Evolutionary conservation across 2,329 filamentous ascomycete species (phyloP).

Genomic region (Diaporthe sp.): DNA sequence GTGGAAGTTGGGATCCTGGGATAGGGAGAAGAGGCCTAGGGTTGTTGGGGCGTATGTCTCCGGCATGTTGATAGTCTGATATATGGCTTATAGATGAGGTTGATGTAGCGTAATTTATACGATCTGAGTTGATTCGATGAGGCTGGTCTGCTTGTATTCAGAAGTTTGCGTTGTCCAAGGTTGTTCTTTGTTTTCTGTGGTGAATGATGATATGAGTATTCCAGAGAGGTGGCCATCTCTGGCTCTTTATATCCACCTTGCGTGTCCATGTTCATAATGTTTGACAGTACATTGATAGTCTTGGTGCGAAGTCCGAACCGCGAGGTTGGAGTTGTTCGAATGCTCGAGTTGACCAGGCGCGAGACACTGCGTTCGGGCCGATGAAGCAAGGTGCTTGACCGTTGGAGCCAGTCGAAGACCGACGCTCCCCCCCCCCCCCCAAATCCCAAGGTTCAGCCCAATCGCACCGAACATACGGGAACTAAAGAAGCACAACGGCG

Average conservation of each 20-base stretch:
- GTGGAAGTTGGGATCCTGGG: neutral
- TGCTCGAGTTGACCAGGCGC: neutral
- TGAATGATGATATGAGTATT: neutral
- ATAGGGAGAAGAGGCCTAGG: neutral
- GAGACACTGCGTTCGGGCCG: neutral
- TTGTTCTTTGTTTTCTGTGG: neutral
- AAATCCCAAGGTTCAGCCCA: neutral
- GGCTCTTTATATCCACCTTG: neutral
- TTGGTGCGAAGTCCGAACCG: neutral
- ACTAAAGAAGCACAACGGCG: neutral
- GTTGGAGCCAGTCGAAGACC: neutral
- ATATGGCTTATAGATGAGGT: neutral
- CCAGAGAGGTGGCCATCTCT: neutral
- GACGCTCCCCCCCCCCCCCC: no score
- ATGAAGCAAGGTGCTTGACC: neutral
- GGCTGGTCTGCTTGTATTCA: neutral
- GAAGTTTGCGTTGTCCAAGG: neutral
- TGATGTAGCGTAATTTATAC: neutral
- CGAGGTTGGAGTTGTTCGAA: neutral
- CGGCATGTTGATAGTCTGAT: neutral
- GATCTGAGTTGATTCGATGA: neutral
- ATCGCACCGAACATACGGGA: neutral
- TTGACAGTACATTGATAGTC: neutral
- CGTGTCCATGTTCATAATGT: neutral
- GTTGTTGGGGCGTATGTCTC: neutral